phyloP scores from a whole-genome alignment of 2,329 filamentous ascomycete species.

The Xylaria sp. region DNA sequence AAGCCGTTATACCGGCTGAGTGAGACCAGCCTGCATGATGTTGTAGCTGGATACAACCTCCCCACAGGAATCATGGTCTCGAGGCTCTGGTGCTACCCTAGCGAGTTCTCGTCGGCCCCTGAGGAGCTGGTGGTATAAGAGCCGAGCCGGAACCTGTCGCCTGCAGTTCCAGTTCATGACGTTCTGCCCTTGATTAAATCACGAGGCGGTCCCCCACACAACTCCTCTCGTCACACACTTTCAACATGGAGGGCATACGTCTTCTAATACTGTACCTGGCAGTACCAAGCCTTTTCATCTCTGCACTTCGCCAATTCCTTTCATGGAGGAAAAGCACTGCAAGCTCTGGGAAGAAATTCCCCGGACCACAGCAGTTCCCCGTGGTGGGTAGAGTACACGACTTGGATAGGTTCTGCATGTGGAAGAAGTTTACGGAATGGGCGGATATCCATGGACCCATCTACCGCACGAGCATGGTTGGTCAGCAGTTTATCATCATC shows the following conservation, averaged over 20 bases:
- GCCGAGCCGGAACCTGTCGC: constrained; percentile 6
- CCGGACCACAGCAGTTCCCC: constrained; percentile 59
- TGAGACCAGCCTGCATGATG: constrained; percentile 16
- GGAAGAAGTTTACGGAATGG: constrained; percentile 59
- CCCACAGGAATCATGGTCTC: constrained; percentile 13
- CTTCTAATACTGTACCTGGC: constrained; percentile 57
- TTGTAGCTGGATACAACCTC: constrained; percentile 7
- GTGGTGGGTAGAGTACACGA: constrained; percentile 61
- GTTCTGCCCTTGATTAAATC: constrained; percentile 6
- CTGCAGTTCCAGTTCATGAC: neutral
- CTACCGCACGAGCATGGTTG: constrained; percentile 48
- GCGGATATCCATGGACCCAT: constrained; percentile 47
- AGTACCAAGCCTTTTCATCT: constrained; percentile 57
- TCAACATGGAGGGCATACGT: constrained; percentile 53
- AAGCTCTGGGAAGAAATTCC: constrained; percentile 50
- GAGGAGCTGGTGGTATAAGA: constrained; percentile 28
- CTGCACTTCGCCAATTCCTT: constrained; percentile 52
- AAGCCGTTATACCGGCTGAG: constrained; percentile 10
- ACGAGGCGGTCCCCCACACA: constrained; percentile 3
- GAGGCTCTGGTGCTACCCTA: constrained; percentile 10
- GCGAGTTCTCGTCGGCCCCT: neutral
- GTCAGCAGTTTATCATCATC: constrained; percentile 52
- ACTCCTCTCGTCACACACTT: neutral
- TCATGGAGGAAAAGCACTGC: constrained; percentile 48
- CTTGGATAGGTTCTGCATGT: constrained; percentile 57